Evolutionary conservation across 768 basidiomycete genomes (phyloP).

Genomic region (Leucocoprinus birnbaumii): DNA sequence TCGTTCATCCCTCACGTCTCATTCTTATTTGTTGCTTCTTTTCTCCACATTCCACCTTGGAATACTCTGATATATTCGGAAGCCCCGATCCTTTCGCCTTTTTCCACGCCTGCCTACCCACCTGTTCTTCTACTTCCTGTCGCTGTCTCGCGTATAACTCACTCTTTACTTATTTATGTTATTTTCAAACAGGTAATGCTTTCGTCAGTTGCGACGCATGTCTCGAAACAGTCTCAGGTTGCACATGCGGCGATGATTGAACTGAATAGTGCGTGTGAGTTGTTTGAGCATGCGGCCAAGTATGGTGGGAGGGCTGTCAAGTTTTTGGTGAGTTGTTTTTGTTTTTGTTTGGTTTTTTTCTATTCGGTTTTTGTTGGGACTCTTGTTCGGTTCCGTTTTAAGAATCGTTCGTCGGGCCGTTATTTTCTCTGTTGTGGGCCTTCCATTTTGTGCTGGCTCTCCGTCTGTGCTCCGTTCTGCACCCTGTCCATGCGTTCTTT

Average conservation of each 20-base stretch:
- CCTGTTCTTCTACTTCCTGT: no score
- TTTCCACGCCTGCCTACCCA: no score
- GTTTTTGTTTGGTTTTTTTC: background rate
- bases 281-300: slow-evolving; percentile 61
- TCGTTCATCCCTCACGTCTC: no score
- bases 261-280: slow-evolving; percentile 55
- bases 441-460: background rate
- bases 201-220: slow-evolving; percentile 73
- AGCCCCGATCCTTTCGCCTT: no score
- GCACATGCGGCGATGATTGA: slow-evolving; percentile 70
- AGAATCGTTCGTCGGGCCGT: background rate
- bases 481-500: no score
- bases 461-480: no score
- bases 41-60: no score
- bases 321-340: slow-evolving; percentile 50
- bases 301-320: slow-evolving; percentile 69
- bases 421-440: background rate
- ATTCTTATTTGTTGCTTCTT: no score
- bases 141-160: background rate
- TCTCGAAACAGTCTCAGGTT: slow-evolving; percentile 56
- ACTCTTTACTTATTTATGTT: background rate
- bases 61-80: no score
- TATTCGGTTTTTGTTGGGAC: no score
- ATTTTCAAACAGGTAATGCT: slow-evolving; percentile 59
- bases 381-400: background rate